Evolutionary conservation across 176 grass and related monocot species (phyloP).

Genomic region (Cenchrus fungigraminus): DNA sequence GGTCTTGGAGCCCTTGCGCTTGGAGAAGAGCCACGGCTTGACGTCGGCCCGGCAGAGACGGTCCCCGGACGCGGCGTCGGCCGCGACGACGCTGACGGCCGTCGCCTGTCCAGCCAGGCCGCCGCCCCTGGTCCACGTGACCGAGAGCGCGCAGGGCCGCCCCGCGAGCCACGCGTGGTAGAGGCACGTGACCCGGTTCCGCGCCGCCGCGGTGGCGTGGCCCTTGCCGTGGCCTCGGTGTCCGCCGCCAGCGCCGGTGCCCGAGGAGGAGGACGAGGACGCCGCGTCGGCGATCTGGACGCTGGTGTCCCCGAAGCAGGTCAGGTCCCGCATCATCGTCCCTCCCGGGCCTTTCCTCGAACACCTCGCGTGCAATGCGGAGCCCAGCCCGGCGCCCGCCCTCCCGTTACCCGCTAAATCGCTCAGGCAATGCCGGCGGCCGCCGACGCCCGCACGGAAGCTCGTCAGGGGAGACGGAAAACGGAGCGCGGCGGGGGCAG

Average conservation of each 20-base stretch:
- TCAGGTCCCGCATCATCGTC: constrained; percentile 43
- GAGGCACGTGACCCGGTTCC: constrained; percentile 49
- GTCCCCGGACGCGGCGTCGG: constrained; percentile 12
- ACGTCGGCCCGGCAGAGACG: constrained; percentile 39
- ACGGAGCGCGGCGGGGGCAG: background rate
- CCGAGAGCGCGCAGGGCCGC: constrained; percentile 34
- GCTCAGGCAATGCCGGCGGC: background rate
- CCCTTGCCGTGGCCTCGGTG: background rate
- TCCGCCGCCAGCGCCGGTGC: background rate
- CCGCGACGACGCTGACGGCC: constrained; percentile 20
- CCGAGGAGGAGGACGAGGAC: constrained; percentile 6
- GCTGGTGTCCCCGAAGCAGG: constrained; percentile 55
- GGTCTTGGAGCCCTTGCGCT: constrained; percentile 42
- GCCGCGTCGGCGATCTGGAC: constrained; percentile 49
- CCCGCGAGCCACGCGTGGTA: constrained; percentile 48
- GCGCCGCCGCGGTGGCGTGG: background rate
- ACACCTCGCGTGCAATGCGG: background rate
- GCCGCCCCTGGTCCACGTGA: constrained; percentile 39
- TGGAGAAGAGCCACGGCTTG: constrained; percentile 50
- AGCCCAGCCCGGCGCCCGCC: background rate
- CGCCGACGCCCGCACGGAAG: background rate
- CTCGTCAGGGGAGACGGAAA: background rate
- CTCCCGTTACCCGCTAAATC: background rate
- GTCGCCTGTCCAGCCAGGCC: constrained; percentile 36
- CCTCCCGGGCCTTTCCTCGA: background rate